Percentiles rank a stretch among this genome's conserved stretches.
Evolutionary conservation across 2,329 filamentous ascomycete genomes (phyloP).

Genomic region (Penicillium capsulatum): DNA sequence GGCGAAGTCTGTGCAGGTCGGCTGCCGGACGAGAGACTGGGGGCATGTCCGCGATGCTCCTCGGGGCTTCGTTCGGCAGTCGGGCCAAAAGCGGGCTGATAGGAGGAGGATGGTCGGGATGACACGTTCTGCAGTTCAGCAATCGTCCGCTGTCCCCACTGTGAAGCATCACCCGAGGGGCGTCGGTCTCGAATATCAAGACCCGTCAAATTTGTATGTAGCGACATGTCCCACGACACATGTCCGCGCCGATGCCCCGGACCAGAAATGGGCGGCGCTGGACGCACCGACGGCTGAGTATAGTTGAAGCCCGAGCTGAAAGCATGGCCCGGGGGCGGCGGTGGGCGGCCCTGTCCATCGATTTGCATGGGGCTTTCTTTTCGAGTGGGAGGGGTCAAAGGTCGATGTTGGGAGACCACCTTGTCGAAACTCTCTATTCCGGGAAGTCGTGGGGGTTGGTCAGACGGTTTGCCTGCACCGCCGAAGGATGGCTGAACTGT

Average conservation of each 20-base stretch:
- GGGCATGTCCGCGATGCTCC: conserved; percentile 29
- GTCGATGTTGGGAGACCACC: conserved; percentile 56
- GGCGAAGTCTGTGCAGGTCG: conserved; percentile 42
- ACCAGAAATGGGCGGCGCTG: conserved; percentile 42
- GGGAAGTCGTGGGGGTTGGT: conserved; percentile 67
- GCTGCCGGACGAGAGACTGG: conserved; percentile 26
- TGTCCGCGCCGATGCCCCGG: conserved; percentile 45
- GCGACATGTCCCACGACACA: conserved; percentile 48
- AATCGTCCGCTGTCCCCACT: conserved; percentile 45
- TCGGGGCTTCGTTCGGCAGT: conserved; percentile 25
- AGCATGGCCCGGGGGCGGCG: conserved; percentile 26
- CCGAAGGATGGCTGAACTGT: conserved; percentile 52
- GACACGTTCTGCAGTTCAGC: conserved; percentile 40
- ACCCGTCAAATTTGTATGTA: conserved; percentile 44
- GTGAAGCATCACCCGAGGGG: conserved; percentile 34
- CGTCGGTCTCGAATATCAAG: conserved; percentile 40
- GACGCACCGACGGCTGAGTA: conserved; percentile 32
- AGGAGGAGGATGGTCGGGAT: conserved; percentile 34
- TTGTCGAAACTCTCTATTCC: conserved; percentile 91
- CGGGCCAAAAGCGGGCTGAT: conserved; percentile 29
- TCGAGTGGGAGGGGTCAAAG: conserved; percentile 60
- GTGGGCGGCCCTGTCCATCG: conserved; percentile 49
- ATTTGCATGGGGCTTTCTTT: conserved; percentile 73
- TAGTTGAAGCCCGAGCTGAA: conserved; percentile 37
- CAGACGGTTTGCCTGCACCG: conserved; percentile 49